Conservation (phyloP, 768 basidiomycete genomes). For the Tulasnella sp. region DNA sequence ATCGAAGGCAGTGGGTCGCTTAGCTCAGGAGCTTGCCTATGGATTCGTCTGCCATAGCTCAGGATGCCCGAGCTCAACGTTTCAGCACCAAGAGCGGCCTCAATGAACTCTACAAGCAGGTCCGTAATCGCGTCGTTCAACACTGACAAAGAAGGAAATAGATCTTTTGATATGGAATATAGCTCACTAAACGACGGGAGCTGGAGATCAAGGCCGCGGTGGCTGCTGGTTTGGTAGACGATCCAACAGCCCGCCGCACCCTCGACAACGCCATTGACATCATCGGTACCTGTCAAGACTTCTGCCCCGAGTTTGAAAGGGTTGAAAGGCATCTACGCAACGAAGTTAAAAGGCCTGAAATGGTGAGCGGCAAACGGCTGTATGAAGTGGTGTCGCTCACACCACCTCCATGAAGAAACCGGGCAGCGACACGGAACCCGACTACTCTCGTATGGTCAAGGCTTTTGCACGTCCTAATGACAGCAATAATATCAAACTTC, state of each 20-base stretch:
- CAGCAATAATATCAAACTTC: slow-evolving; percentile 72
- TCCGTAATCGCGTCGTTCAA: background rate
- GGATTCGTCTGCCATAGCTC: too few relatives aligned
- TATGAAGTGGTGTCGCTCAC: background rate
- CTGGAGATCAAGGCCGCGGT: slow-evolving; percentile 61
- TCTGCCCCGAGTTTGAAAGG: slow-evolving; percentile 91
- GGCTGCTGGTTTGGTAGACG: slow-evolving; percentile 75
- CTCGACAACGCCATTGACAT: slow-evolving; percentile 88
- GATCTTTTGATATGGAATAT: background rate
- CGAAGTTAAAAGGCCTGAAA: slow-evolving; percentile 77
- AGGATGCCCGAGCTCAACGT: slow-evolving; percentile 3
- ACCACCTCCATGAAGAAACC: slow-evolving; percentile 37
- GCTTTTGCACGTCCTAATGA: slow-evolving; percentile 84
- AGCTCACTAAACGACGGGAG: slow-evolving; percentile 67
- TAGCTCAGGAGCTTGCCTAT: too few relatives aligned
- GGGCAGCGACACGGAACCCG: slow-evolving; percentile 48
- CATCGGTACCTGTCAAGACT: slow-evolving; percentile 80
- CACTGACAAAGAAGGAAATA: background rate
- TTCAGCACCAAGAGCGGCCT: background rate
- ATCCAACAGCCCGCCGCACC: slow-evolving; percentile 63
- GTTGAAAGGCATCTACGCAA: slow-evolving; percentile 84
- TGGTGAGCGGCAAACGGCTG: slow-evolving; percentile 37
- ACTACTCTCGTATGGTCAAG: slow-evolving; percentile 84
- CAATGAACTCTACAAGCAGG: slow-evolving; percentile 2
- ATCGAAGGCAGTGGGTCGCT: too few relatives aligned